Conservation (phyloP, 208 protist genomes). For the Acanthamoeba pearcei region DNA sequence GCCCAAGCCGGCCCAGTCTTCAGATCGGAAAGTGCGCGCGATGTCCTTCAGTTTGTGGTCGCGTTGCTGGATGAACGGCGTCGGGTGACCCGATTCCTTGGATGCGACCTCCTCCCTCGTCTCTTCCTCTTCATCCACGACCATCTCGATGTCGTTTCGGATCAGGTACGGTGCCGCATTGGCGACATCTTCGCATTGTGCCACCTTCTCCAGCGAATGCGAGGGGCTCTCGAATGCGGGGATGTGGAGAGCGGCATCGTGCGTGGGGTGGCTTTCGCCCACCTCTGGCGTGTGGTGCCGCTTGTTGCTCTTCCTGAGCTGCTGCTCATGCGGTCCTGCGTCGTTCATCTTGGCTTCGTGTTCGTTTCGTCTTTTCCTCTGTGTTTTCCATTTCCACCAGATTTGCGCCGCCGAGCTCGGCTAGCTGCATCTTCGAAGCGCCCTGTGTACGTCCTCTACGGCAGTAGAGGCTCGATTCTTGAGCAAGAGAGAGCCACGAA, state of each 20-base stretch:
- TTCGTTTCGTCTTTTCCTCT: neutral
- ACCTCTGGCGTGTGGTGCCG: conserved; percentile 8
- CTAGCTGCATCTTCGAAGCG: no score
- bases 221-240: conserved; percentile 13
- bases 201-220: neutral
- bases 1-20: neutral
- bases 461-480: no score
- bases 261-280: conserved; percentile 13
- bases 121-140: neutral
- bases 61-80: conserved; percentile 6
- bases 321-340: neutral
- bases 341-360: neutral
- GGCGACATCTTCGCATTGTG: neutral
- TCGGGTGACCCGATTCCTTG: neutral
- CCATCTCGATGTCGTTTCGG: conserved; percentile 23
- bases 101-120: neutral
- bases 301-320: conserved; percentile 4
- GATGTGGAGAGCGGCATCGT: neutral
- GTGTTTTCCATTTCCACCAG: neutral
- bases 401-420: neutral
- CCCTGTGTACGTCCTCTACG: no score
- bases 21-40: conserved; percentile 22
- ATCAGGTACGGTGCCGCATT: neutral
- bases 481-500: no score
- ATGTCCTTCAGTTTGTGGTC: conserved; percentile 5